Evolutionary conservation across 2,329 filamentous ascomycete species (phyloP).

Genomic region (Scorias spongiosa): DNA sequence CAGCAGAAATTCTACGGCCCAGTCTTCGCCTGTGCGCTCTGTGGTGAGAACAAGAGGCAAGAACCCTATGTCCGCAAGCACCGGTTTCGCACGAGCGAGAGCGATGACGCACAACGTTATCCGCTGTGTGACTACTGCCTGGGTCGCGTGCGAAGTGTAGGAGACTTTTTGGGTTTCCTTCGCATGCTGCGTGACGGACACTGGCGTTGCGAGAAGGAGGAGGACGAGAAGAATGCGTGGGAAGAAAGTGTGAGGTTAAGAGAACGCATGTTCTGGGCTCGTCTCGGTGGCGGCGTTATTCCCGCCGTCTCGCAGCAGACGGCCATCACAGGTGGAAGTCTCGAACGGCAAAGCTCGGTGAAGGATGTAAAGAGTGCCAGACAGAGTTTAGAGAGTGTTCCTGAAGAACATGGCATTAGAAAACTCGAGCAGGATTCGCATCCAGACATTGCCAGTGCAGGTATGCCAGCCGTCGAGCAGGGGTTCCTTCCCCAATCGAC

Average conservation of each 20-base stretch:
- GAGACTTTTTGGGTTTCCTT: slow-evolving; percentile 84
- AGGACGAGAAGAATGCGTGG: slow-evolving; percentile 79
- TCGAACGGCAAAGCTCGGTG: slow-evolving; percentile 2
- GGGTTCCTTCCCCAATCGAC: background rate
- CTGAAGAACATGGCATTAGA: slow-evolving; percentile 2
- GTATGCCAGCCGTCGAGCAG: background rate
- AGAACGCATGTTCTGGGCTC: slow-evolving; percentile 94
- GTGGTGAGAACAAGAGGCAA: slow-evolving; percentile 66
- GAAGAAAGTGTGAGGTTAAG: slow-evolving; percentile 81
- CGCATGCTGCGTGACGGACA: slow-evolving; percentile 85
- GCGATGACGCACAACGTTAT: slow-evolving; percentile 73
- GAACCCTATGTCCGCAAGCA: slow-evolving; percentile 61
- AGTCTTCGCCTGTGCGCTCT: slow-evolving; percentile 65
- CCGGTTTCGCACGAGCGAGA: slow-evolving; percentile 78
- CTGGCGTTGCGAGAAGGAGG: slow-evolving; percentile 68
- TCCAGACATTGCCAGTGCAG: background rate
- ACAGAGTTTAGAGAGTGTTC: slow-evolving; percentile 9
- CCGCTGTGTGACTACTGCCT: slow-evolving; percentile 84
- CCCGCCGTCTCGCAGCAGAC: slow-evolving; percentile 34
- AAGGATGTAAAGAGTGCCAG: slow-evolving; percentile 1
- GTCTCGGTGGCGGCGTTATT: slow-evolving; percentile 80
- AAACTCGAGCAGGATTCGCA: background rate
- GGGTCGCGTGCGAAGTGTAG: slow-evolving; percentile 66
- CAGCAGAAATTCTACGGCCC: slow-evolving; percentile 37
- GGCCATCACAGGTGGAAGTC: background rate